Conservation (phyloP, 768 basidiomycete genomes). For the Amanita inopinata region DNA sequence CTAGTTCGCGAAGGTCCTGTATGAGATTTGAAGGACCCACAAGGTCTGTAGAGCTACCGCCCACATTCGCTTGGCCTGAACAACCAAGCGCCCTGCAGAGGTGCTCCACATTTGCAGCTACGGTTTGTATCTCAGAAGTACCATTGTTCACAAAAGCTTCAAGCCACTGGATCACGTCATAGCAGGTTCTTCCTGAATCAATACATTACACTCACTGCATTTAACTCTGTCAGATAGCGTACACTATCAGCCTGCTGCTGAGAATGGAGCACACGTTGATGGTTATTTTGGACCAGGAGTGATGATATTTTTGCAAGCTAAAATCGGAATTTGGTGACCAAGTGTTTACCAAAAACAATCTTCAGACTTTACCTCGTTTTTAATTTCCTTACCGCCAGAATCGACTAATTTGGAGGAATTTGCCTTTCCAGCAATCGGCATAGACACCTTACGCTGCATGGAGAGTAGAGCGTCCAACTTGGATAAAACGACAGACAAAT, state of each 20-base stretch:
- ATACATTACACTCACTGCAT: slow-evolving; percentile 40
- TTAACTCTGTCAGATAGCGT: slow-evolving; percentile 72
- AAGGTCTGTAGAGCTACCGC: slow-evolving; percentile 1
- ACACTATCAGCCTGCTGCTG: slow-evolving; percentile 67
- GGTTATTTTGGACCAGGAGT: slow-evolving; percentile 38
- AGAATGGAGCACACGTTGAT: slow-evolving; percentile 36
- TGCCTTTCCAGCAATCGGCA: slow-evolving; percentile 7
- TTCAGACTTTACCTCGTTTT: slow-evolving; percentile 9
- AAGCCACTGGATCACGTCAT: slow-evolving; percentile 48
- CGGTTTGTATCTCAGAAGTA: slow-evolving; percentile 58
- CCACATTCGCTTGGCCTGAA: slow-evolving; percentile 3
- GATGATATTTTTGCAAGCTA: slow-evolving; percentile 36
- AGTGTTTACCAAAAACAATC: background rate
- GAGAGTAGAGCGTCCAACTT: slow-evolving; percentile 7
- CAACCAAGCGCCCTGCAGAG: slow-evolving; percentile 47
- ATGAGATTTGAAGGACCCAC: slow-evolving; percentile 19
- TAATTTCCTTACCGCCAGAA: slow-evolving; percentile 7
- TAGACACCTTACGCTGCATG: slow-evolving; percentile 14
- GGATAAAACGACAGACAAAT: slow-evolving; percentile 5
- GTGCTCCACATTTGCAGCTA: slow-evolving; percentile 50
- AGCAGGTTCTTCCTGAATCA: background rate
- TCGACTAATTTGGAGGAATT: background rate
- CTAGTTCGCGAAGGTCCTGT: slow-evolving; percentile 27
- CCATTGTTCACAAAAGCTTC: slow-evolving; percentile 74
- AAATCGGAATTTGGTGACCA: slow-evolving; percentile 1